Evolutionary conservation across 768 basidiomycete species (phyloP), one percentile per base, ranked within the genome.

Genomic region (Termitomyces sp.): DNA sequence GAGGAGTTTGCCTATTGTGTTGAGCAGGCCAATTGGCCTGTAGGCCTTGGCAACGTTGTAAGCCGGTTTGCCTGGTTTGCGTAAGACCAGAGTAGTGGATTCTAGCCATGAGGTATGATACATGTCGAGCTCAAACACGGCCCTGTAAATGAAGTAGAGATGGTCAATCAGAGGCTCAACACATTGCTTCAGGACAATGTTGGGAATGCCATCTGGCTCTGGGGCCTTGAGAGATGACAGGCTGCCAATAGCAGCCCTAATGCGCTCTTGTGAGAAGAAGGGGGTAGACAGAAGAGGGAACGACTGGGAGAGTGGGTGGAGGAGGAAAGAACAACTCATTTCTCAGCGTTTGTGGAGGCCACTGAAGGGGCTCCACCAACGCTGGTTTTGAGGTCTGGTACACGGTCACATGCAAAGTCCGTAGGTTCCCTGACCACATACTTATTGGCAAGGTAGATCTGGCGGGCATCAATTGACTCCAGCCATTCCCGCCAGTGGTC

Each of bases 61-160:
- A 57, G 67, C 65, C 0, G 60, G 52, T 54, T 70, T 68, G 4
- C 72, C 71, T 10, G 75, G 74, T 56, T 77, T 77, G 3, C 63
- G 46, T 0, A 76, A 55, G 0, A 72, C 70, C 0, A 72, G 50
- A 0, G 72, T 73, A 1, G 29, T 56, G 0, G 60, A 68, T 0
- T 35, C n/a, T 31, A 59, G 60, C 70, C 72, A 75, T 11, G 36
- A 29, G 0, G 62, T 50, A 0, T 69, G 72, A 53, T 70, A 69
- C 42, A 56, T 35, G 6, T 60, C 38, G 0, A 73, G 64, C 5
- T 54, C 40, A 50, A 73, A 64, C 2, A 64, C 64, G 3, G 70
- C 72, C 3, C 62, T n/a, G 53, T 48, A 70, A 1, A 70, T 58
- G 22, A 42, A 46, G 15, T 36, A 48, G 12, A 69, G 56, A 25